A percentile compares a stretch with the other conserved stretches of the same genome.
phyloP scores from a whole-genome alignment of 164 flowering plant species.

The Houttuynia cordata region DNA sequence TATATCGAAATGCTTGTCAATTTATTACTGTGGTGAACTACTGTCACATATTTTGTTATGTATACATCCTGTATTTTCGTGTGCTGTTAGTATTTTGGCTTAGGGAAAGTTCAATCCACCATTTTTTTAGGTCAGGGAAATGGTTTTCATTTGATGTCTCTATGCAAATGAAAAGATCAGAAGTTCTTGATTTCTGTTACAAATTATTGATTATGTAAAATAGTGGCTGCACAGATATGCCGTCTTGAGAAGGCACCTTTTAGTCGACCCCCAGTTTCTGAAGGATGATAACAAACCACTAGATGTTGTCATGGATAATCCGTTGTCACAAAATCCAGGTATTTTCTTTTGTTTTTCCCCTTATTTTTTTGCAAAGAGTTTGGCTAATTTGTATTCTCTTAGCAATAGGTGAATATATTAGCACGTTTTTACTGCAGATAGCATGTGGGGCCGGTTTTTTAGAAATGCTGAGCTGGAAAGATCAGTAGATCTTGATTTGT shows the following conservation, averaged over 20 bases:
- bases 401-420: too few relatives aligned
- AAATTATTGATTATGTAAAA: too few relatives aligned
- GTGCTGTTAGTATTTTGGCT: not conserved
- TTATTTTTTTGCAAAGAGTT: not conserved
- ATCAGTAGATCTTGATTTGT: constrained; percentile 86
- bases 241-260: constrained; percentile 59
- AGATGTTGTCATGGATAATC: constrained; percentile 65
- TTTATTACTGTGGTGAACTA: not conserved
- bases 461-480: constrained; percentile 87
- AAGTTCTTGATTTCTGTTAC: too few relatives aligned
- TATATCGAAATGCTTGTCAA: not conserved
- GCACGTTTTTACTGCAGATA: constrained; percentile 48
- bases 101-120: not conserved
- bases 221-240: constrained; percentile 53
- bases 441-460: constrained; percentile 93
- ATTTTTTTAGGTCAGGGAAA: not conserved
- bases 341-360: not conserved
- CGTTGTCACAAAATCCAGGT: constrained; percentile 96
- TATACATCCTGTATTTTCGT: not conserved
- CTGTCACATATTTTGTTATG: not conserved
- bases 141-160: too few relatives aligned
- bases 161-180: not conserved
- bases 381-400: not conserved
- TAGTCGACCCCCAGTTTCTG: constrained; percentile 56
- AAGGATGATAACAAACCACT: constrained; percentile 56